Evolutionary conservation across 345 rosid species (phyloP).

Genomic region (Raphanus raphanistrum): DNA sequence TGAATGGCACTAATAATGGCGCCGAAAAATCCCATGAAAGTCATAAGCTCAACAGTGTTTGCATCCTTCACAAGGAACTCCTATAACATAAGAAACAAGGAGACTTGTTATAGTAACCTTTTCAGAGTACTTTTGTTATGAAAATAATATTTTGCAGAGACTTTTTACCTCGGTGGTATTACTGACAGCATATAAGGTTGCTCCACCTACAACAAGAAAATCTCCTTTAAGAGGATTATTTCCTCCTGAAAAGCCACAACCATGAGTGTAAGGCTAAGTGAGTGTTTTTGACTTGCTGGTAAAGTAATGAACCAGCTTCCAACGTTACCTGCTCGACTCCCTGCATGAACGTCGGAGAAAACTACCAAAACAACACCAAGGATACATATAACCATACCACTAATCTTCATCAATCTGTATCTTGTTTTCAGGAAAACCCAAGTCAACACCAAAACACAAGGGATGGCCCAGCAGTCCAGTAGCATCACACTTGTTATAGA

Average conservation of each 20-base stretch:
- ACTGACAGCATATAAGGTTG: conserved; percentile 67
- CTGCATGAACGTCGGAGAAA: conserved; percentile 90
- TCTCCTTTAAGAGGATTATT: conserved; percentile 72
- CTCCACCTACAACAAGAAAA: conserved; percentile 64
- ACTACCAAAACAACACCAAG: conserved; percentile 76
- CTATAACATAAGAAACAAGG: conserved; percentile 39
- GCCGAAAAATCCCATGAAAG: conserved; percentile 78
- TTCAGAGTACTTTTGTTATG: too few species aligned
- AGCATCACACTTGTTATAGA: conserved; percentile 89
- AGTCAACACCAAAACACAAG: conserved; percentile 81
- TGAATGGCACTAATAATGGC: conserved; percentile 79
- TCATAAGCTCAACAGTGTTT: conserved; percentile 74
- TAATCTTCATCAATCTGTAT: conserved; percentile 70
- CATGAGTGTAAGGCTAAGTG: neutral
- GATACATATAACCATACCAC: conserved; percentile 77
- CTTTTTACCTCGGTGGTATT: conserved; percentile 71
- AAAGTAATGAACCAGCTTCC: too few species aligned
- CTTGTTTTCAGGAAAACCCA: conserved; percentile 73
- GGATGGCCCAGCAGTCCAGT: conserved; percentile 96
- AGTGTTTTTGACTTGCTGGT: neutral
- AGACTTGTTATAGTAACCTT: neutral
- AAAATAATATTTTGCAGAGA: neutral
- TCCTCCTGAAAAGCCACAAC: conserved; percentile 48
- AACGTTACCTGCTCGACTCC: conserved; percentile 49
- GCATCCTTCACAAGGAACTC: conserved; percentile 84